These are phyloP conservation scores for Saccharomycopsis sp. DNA, from an alignment of 805 yeast genomes.

Conservation along the genomic window DNA sequence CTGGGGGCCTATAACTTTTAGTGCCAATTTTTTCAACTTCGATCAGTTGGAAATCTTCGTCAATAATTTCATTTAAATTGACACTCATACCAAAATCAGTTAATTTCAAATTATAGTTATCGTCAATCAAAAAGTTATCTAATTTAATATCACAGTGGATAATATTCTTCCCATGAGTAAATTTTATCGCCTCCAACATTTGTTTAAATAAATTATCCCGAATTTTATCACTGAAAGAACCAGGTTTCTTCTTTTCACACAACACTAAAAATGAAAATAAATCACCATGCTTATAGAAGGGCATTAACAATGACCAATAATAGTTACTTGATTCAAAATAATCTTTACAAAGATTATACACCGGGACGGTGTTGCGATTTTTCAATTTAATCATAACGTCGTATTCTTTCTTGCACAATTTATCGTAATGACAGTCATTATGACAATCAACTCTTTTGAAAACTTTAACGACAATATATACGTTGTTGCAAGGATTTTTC, in stretches of 20 bases:
- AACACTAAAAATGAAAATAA: slow-evolving; percentile 13
- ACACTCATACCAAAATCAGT: slow-evolving; percentile 75
- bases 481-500: not conserved
- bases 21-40: slow-evolving; percentile 16
- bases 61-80: slow-evolving; percentile 4
- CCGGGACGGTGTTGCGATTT: slow-evolving; percentile 16
- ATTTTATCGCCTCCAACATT: slow-evolving; percentile 45
- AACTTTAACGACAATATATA: slow-evolving; percentile 16
- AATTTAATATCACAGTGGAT: slow-evolving; percentile 91
- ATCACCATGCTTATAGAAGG: slow-evolving; percentile 20
- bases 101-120: slow-evolving; percentile 78
- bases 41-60: no score
- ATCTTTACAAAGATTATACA: slow-evolving; percentile 19
- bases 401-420: slow-evolving; percentile 19
- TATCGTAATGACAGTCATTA: slow-evolving; percentile 4
- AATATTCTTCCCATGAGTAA: slow-evolving; percentile 59
- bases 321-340: slow-evolving; percentile 1
- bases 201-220: slow-evolving; percentile 21
- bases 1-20: slow-evolving; percentile 20
- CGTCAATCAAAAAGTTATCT: slow-evolving; percentile 83
- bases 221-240: slow-evolving; percentile 1
- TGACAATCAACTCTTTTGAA: slow-evolving; percentile 5
- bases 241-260: slow-evolving; percentile 6
- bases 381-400: slow-evolving; percentile 19
- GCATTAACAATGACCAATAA: slow-evolving; percentile 18